phyloP scores from a whole-genome alignment of 768 basidiomycete species.

The Mycena belliarum region DNA sequence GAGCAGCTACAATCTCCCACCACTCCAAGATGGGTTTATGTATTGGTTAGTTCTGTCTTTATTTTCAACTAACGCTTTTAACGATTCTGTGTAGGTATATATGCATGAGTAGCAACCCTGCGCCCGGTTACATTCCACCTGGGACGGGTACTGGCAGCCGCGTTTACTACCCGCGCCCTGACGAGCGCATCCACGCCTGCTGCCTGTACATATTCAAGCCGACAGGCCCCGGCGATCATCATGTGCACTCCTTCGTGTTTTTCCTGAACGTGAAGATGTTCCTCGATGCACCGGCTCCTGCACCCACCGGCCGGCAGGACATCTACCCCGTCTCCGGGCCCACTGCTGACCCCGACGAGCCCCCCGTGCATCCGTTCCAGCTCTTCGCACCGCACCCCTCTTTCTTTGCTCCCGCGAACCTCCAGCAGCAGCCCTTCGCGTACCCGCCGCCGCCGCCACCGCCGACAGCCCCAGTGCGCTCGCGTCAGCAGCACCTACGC shows the following conservation, averaged over 20 bases:
- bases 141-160: slow-evolving; percentile 23
- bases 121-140: slow-evolving; percentile 41
- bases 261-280: slow-evolving; percentile 49
- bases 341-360: background rate
- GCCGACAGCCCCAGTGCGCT: background rate
- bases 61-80: background rate
- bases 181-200: slow-evolving; percentile 53
- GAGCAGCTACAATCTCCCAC: slow-evolving; percentile 44
- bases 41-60: slow-evolving; percentile 36
- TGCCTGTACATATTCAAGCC: slow-evolving; percentile 50
- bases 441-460: slow-evolving; percentile 6
- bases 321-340: background rate
- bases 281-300: slow-evolving; percentile 18
- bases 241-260: slow-evolving; percentile 50
- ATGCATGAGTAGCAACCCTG: slow-evolving; percentile 53
- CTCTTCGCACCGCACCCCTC: slow-evolving; percentile 15
- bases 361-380: slow-evolving; percentile 6
- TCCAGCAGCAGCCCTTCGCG: slow-evolving; percentile 6
- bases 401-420: slow-evolving; percentile 14
- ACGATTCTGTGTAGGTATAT: slow-evolving; percentile 34
- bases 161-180: slow-evolving; percentile 45
- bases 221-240: slow-evolving; percentile 35
- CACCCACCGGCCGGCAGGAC: background rate
- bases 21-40: slow-evolving; percentile 43
- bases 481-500: slow-evolving; percentile 23